These are phyloP conservation scores for Papiliotrema nemorosa DNA, from an alignment of 1,284 basidiomycete genomes.

Conservation along the genomic window DNA sequence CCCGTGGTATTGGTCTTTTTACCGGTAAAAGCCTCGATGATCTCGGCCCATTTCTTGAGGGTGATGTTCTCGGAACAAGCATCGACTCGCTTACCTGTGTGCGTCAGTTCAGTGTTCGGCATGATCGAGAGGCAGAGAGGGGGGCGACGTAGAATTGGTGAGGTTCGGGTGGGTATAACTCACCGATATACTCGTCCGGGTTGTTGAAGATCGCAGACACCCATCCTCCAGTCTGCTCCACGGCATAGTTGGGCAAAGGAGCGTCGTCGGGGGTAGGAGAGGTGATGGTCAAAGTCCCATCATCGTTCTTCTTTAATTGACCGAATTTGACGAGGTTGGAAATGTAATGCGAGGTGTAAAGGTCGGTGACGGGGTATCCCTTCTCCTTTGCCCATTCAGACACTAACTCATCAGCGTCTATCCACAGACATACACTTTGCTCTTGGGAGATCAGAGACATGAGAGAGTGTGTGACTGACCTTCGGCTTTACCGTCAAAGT, in stretches of 20 bases:
- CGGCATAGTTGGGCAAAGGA: constrained; percentile 2
- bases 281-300: constrained; percentile 1
- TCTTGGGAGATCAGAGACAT: background rate
- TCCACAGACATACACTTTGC: background rate
- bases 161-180: too few relatives aligned
- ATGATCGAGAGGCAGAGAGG: background rate
- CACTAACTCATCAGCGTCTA: constrained; percentile 7
- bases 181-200: constrained; percentile 10
- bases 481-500: constrained; percentile 10
- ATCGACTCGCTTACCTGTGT: constrained; percentile 14
- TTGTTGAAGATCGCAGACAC: constrained; percentile 3
- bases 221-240: constrained; percentile 15
- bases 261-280: constrained; percentile 8
- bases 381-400: constrained; percentile 1
- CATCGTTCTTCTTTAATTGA: background rate
- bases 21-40: constrained; percentile 8
- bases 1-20: constrained; percentile 3
- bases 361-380: constrained; percentile 1
- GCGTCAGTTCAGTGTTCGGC: background rate
- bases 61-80: constrained; percentile 10
- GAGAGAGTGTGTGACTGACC: constrained; percentile 1
- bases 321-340: constrained; percentile 9
- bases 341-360: constrained; percentile 12
- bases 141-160: too few relatives aligned
- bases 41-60: constrained; percentile 5